Conservation (phyloP, 2,329 filamentous ascomycete species). For the Dissoconium aciculare region DNA sequence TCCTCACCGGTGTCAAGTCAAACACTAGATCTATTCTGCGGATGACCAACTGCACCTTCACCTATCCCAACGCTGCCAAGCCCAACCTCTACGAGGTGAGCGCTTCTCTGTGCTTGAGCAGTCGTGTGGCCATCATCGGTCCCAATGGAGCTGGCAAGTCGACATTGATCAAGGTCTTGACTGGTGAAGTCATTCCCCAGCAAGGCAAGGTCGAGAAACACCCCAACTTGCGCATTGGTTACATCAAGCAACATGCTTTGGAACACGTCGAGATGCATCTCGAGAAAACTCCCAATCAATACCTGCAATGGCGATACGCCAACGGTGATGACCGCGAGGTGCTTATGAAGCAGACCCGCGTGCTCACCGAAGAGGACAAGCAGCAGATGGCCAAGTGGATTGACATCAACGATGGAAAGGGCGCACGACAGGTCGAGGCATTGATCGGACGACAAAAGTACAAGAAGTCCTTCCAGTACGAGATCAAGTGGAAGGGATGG, state of each 20-base stretch:
- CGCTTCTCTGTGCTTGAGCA: constrained; percentile 77
- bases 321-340: constrained; percentile 96
- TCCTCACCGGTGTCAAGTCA: constrained; percentile 89
- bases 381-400: constrained; percentile 84
- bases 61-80: constrained; percentile 81
- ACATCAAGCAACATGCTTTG: constrained; percentile 97
- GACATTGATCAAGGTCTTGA: constrained; percentile 92
- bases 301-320: constrained; percentile 95
- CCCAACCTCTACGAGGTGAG: constrained; percentile 77
- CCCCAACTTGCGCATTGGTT: constrained; percentile 94
- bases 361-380: constrained; percentile 70
- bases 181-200: constrained; percentile 76
- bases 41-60: constrained; percentile 81
- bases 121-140: constrained; percentile 88
- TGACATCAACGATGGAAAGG: constrained; percentile 70
- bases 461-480: constrained; percentile 98
- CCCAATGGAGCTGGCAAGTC: constrained; percentile 97
- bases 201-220: constrained; percentile 89
- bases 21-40: constrained; percentile 85
- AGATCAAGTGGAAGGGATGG: constrained; percentile 83
- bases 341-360: constrained; percentile 90
- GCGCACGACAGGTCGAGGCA: constrained; percentile 62
- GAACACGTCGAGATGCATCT: constrained; percentile 99
- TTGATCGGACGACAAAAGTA: constrained; percentile 94
- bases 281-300: constrained; percentile 98